phyloP scores from a whole-genome alignment of 2,329 filamentous ascomycete species.

The Cryphonectria radicalis region DNA sequence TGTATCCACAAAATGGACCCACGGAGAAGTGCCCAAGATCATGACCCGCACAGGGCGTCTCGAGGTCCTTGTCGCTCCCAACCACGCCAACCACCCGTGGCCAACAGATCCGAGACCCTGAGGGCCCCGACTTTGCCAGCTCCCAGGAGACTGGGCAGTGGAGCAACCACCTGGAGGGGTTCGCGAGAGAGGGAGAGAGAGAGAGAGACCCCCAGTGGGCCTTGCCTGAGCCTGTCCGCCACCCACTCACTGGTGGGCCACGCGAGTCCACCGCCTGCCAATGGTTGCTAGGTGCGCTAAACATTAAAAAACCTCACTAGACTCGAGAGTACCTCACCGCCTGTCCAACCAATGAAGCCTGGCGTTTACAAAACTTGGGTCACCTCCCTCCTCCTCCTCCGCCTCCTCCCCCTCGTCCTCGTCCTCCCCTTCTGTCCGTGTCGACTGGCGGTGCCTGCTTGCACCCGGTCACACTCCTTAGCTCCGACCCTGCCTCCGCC shows the following conservation, averaged over 20 bases:
- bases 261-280: constrained; percentile 21
- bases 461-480: background rate
- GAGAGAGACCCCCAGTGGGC: background rate
- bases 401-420: too few relatives aligned
- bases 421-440: background rate
- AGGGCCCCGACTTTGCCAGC: constrained; percentile 7
- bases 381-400: background rate
- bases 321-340: constrained; percentile 26
- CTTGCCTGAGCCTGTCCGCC: constrained; percentile 5
- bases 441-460: background rate
- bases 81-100: constrained; percentile 17
- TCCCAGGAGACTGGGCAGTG: constrained; percentile 2
- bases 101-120: constrained; percentile 12
- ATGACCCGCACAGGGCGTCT: constrained; percentile 22
- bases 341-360: constrained; percentile 28
- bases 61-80: constrained; percentile 17
- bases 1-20: background rate
- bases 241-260: constrained; percentile 14
- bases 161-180: background rate
- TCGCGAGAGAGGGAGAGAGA: too few relatives aligned
- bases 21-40: constrained; percentile 5
- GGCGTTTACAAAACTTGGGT: constrained; percentile 4
- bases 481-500: background rate
- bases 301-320: constrained; percentile 23
- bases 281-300: constrained; percentile 16